phyloP scores from a whole-genome alignment of 1,284 basidiomycete species.

The Ustilago crameri region DNA sequence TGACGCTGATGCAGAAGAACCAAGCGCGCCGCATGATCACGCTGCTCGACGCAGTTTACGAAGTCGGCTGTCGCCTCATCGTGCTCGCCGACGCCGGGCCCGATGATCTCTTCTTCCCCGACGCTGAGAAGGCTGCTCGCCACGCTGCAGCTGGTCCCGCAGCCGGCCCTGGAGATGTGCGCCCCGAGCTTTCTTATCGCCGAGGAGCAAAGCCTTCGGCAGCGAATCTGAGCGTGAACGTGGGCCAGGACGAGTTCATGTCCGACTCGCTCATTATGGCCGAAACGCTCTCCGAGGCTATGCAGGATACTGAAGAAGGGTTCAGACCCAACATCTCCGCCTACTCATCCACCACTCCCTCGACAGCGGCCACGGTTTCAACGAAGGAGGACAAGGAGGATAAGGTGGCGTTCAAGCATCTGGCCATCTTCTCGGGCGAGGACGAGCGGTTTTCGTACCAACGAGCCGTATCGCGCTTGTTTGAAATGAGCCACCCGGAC shows the following conservation, averaged over 20 bases:
- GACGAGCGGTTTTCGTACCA: constrained; percentile 79
- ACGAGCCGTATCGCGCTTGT: constrained; percentile 76
- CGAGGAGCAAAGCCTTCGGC: background rate
- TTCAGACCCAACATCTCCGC: constrained; percentile 75
- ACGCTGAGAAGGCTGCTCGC: constrained; percentile 35
- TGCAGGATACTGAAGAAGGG: constrained; percentile 71
- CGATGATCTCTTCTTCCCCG: constrained; percentile 75
- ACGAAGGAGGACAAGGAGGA: constrained; percentile 52
- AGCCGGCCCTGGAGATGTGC: constrained; percentile 33
- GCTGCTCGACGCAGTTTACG: constrained; percentile 76
- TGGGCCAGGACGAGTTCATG: constrained; percentile 42
- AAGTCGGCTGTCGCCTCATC: constrained; percentile 68
- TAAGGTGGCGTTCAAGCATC: constrained; percentile 70
- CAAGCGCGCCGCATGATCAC: constrained; percentile 79
- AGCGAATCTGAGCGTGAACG: constrained; percentile 16
- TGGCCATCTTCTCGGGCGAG: constrained; percentile 77
- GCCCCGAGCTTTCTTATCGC: constrained; percentile 19
- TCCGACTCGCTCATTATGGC: constrained; percentile 73
- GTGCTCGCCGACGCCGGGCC: constrained; percentile 72
- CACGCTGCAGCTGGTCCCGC: constrained; percentile 46
- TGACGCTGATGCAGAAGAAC: constrained; percentile 76
- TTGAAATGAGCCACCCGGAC: constrained; percentile 72
- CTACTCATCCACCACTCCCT: constrained; percentile 68
- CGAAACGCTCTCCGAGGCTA: constrained; percentile 74
- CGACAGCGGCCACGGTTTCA: background rate